Percentiles rank a stretch among this genome's conserved stretches.
phyloP scores from a whole-genome alignment of 2,329 filamentous ascomycete species.

The Drechslera avenae region DNA sequence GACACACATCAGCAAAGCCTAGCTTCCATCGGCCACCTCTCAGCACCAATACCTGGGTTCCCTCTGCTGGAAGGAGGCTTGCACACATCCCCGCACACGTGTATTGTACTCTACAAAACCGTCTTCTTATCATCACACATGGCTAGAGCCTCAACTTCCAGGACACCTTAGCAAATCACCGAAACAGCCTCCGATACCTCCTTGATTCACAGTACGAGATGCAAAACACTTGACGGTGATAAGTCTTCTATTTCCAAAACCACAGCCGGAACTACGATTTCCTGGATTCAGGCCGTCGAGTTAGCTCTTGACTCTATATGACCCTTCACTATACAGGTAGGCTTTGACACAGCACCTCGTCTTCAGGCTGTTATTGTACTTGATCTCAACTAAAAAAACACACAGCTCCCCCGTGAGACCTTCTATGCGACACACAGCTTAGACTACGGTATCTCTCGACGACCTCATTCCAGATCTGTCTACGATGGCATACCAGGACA shows the following conservation, averaged over 20 bases:
- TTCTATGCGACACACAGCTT: neutral
- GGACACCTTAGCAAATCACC: too few relatives aligned
- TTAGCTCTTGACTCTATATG: neutral
- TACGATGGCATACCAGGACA: conserved; percentile 14
- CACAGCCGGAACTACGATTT: neutral
- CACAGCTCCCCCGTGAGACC: too few relatives aligned
- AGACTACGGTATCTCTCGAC: neutral
- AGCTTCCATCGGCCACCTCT: too few relatives aligned
- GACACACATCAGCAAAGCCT: conserved; percentile 5
- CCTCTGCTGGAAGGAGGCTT: neutral
- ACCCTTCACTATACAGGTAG: neutral
- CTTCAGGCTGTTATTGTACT: neutral
- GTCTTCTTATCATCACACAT: too few relatives aligned
- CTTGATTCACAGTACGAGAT: neutral
- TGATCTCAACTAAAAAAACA: neutral
- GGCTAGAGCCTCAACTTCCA: too few relatives aligned
- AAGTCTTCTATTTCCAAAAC: neutral
- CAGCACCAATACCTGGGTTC: too few relatives aligned
- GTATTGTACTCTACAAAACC: neutral
- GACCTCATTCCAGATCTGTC: neutral
- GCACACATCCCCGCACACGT: conserved; percentile 2
- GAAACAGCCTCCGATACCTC: neutral
- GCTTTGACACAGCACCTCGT: neutral
- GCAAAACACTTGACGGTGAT: conserved; percentile 5
- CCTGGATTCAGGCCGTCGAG: neutral